These are phyloP conservation scores for Lenwebbia sp. DNA, from an alignment of 345 rosid genomes.

Conservation along the genomic window DNA sequence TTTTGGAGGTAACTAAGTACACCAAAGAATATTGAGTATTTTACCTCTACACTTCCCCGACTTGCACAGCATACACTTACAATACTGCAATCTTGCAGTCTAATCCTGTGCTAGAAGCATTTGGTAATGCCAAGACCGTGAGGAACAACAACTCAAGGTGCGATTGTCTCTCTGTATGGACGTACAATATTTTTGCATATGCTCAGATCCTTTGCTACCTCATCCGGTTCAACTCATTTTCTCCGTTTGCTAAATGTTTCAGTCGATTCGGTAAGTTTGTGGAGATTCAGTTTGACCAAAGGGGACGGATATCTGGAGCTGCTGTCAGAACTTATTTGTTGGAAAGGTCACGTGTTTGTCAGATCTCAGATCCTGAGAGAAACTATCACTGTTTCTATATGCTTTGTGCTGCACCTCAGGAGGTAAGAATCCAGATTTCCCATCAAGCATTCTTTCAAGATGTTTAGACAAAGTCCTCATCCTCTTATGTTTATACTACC, in stretches of 20 bases:
- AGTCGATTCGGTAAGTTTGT: conserved; percentile 99
- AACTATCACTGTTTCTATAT: conserved; percentile 99
- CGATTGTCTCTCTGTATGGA: not conserved
- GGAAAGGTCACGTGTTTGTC: conserved; percentile 99
- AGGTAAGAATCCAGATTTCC: conserved; percentile 28
- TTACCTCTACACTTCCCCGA: not conserved
- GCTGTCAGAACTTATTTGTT: conserved; percentile 95
- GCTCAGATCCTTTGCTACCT: not conserved
- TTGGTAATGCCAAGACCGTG: conserved; percentile 98
- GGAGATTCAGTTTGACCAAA: conserved; percentile 90
- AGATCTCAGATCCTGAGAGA: conserved; percentile 97
- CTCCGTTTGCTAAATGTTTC: conserved; percentile 10
- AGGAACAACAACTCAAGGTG: conserved; percentile 97
- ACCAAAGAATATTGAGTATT: not conserved
- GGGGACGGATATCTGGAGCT: conserved; percentile 95
- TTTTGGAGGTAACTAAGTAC: conserved; percentile 63
- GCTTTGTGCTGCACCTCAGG: conserved; percentile 96
- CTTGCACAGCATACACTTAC: not conserved
- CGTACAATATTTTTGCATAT: not conserved
- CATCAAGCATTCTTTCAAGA: not conserved
- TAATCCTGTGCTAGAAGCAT: conserved; percentile 98
- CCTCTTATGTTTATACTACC: not conserved
- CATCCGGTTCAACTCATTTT: conserved; percentile 8
- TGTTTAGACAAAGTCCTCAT: not conserved
- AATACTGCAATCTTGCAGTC: conserved; percentile 44